Conservation (phyloP, 352 stramenopile species). For the Pythium chondricola region DNA sequence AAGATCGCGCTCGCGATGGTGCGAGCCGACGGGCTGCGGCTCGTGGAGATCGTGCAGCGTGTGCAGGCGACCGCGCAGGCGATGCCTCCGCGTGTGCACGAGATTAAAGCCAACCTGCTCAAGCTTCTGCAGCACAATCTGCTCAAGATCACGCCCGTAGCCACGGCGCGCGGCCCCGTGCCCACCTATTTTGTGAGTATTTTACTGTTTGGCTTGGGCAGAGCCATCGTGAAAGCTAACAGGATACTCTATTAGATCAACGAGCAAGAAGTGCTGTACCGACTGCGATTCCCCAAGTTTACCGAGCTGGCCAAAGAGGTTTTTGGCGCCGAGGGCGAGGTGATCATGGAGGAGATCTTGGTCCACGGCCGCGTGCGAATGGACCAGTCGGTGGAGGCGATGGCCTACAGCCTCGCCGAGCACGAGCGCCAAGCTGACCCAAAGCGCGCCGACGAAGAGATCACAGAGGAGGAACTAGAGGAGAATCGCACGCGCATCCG, state of each 20-base stretch:
- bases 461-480: constrained; percentile 67
- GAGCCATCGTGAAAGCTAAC: background rate
- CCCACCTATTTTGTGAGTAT: constrained; percentile 44
- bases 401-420: constrained; percentile 76
- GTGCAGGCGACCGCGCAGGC: constrained; percentile 32
- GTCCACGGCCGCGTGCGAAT: constrained; percentile 78
- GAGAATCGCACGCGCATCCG: constrained; percentile 52
- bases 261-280: constrained; percentile 73
- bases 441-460: constrained; percentile 45
- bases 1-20: constrained; percentile 53
- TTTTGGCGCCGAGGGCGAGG: constrained; percentile 74
- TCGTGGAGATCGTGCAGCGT: constrained; percentile 59
- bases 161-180: constrained; percentile 17
- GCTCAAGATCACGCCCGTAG: constrained; percentile 49
- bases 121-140: constrained; percentile 87
- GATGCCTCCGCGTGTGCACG: constrained; percentile 41
- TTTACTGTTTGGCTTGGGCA: background rate
- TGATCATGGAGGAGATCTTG: constrained; percentile 87
- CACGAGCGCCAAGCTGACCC: constrained; percentile 34
- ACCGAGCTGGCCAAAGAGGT: constrained; percentile 67
- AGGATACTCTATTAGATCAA: constrained; percentile 41
- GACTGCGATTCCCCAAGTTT: constrained; percentile 80
- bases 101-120: constrained; percentile 79
- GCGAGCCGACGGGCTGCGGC: constrained; percentile 55
- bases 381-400: constrained; percentile 79